Evolutionary conservation across 2,329 filamentous ascomycete genomes (phyloP).

Genomic region (Penicillium capsulatum): DNA sequence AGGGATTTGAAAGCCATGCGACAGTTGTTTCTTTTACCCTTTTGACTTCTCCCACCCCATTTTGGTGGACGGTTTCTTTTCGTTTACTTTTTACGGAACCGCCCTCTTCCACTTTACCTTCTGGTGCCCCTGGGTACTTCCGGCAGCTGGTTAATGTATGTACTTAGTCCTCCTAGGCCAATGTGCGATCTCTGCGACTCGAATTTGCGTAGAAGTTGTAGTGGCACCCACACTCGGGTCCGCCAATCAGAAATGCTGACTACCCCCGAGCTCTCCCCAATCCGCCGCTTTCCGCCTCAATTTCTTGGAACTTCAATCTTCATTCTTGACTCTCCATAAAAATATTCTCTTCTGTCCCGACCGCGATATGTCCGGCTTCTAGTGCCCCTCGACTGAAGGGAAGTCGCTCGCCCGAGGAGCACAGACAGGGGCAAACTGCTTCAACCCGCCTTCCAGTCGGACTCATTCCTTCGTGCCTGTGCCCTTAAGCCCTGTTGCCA

Average conservation of each 20-base stretch:
- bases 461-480: slow-evolving; percentile 4
- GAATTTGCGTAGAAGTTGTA: slow-evolving; percentile 4
- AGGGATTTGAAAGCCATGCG: slow-evolving; percentile 34
- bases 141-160: slow-evolving; percentile 39
- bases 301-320: slow-evolving; percentile 11
- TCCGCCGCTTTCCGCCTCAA: slow-evolving; percentile 32
- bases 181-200: slow-evolving; percentile 9
- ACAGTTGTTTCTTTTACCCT: slow-evolving; percentile 18
- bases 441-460: slow-evolving; percentile 2
- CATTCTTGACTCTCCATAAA: slow-evolving; percentile 5
- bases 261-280: slow-evolving; percentile 22
- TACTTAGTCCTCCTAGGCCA: slow-evolving; percentile 30
- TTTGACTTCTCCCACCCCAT: slow-evolving; percentile 21
- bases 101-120: slow-evolving; percentile 15
- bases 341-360: slow-evolving; percentile 1
- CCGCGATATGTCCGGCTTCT: slow-evolving; percentile 15
- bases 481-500: slow-evolving; percentile 7
- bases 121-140: slow-evolving; percentile 23
- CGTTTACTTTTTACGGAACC: slow-evolving; percentile 7
- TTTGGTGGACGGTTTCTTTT: slow-evolving; percentile 13
- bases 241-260: slow-evolving; percentile 25
- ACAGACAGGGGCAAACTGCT: slow-evolving; percentile 21
- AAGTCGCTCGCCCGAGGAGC: slow-evolving; percentile 20
- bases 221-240: slow-evolving; percentile 1
- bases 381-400: slow-evolving; percentile 10